A percentile compares a stretch with the other conserved stretches of the same genome.
These are phyloP conservation scores for Helichrysum umbraculigerum DNA, from an alignment of 129 eudicot genomes.

Conservation along the genomic window DNA sequence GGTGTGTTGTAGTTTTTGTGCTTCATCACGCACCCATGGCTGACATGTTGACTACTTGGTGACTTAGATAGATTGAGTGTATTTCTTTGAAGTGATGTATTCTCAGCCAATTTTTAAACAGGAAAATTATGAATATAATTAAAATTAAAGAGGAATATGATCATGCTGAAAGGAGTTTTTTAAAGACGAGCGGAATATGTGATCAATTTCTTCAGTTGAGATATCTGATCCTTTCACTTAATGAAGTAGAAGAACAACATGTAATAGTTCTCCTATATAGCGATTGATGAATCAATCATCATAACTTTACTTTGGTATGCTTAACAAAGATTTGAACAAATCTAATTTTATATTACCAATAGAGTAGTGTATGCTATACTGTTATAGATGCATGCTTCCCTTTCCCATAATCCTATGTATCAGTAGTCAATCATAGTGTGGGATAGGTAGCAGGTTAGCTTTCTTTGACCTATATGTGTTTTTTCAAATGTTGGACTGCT, in stretches of 20 bases:
- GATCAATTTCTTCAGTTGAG: slow-evolving; percentile 7
- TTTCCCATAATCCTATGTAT: background rate
- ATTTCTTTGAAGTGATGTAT: background rate
- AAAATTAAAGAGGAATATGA: slow-evolving; percentile 9
- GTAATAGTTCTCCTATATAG: background rate
- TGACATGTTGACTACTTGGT: background rate
- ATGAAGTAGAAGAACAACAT: background rate
- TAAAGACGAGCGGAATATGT: background rate
- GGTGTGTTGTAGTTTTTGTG: slow-evolving; percentile 1
- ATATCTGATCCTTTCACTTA: slow-evolving; percentile 4
- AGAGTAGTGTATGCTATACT: slow-evolving; percentile 3
- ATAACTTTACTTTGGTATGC: slow-evolving; percentile 2
- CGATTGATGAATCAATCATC: background rate
- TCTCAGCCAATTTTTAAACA: background rate
- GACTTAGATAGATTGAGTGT: background rate
- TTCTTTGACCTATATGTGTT: slow-evolving; percentile 2
- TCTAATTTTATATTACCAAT: background rate
- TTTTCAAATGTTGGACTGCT: background rate
- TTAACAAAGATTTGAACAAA: background rate
- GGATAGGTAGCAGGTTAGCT: background rate
- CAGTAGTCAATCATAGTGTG: slow-evolving; percentile 11
- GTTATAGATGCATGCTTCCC: slow-evolving; percentile 1
- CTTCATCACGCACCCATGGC: background rate
- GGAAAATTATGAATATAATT: background rate
- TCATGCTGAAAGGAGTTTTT: background rate